A percentile compares a stretch with the other conserved stretches of the same genome.
Conservation (phyloP, 2,329 filamentous ascomycete species). For the Cercospora sp. region DNA sequence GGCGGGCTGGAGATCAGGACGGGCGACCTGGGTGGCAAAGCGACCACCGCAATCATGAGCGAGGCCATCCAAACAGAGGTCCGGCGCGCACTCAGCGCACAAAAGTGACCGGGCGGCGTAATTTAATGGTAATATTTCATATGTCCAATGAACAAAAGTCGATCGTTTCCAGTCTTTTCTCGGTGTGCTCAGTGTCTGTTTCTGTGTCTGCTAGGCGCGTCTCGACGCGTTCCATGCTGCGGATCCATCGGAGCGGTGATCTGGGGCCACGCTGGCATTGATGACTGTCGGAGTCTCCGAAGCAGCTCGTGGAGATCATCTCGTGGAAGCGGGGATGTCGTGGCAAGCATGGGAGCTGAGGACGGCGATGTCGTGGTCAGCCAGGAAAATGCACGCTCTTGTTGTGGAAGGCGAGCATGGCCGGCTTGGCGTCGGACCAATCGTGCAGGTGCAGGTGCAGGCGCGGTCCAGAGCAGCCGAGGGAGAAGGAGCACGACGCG, state of each 20-base stretch:
- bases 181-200: not conserved
- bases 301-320: not conserved
- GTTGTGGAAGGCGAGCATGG: not conserved
- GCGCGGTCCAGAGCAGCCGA: not conserved
- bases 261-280: not conserved
- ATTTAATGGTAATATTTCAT: not conserved
- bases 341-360: not conserved
- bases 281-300: not conserved
- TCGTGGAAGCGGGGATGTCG: not conserved
- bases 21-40: constrained; percentile 53
- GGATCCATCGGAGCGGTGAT: not conserved
- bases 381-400: not conserved
- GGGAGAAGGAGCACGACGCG: not conserved
- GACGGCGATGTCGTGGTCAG: not conserved
- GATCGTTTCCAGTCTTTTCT: not conserved
- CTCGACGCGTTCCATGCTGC: not conserved
- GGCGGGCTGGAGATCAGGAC: constrained; percentile 55
- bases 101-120: not conserved
- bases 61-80: constrained; percentile 41
- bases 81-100: constrained; percentile 25
- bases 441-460: not conserved
- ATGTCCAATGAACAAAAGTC: not conserved
- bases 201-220: not conserved
- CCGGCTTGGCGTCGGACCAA: not conserved
- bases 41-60: constrained; percentile 46